Evolutionary conservation across 2,329 filamentous ascomycete species (phyloP).

Genomic region (Phialophora tarda): DNA sequence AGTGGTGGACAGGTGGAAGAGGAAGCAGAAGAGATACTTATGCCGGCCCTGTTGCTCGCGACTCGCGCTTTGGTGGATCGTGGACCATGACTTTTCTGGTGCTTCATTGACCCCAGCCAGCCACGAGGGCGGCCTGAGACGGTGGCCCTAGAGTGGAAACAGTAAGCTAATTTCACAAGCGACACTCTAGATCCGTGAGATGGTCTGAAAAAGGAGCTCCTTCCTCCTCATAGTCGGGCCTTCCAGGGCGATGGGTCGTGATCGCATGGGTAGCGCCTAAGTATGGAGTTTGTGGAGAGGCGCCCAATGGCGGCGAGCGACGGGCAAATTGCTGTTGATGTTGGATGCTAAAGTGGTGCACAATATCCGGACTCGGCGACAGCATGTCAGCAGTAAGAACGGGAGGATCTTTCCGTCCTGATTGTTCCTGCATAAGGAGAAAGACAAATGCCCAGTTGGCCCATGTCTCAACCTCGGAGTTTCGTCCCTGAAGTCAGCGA

Average conservation of each 20-base stretch:
- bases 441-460: background rate
- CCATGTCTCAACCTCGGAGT: background rate
- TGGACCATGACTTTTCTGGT: constrained; percentile 11
- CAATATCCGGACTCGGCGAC: background rate
- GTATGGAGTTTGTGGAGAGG: constrained; percentile 12
- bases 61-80: constrained; percentile 21
- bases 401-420: background rate
- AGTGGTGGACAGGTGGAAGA: constrained; percentile 12
- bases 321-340: constrained; percentile 15
- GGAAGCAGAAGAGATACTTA: constrained; percentile 30
- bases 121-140: constrained; percentile 32
- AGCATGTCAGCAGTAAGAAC: background rate
- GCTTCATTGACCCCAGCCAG: constrained; percentile 21
- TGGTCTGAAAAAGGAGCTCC: constrained; percentile 23
- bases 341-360: background rate
- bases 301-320: constrained; percentile 5
- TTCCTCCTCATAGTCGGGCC: constrained; percentile 1
- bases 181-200: constrained; percentile 15
- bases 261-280: constrained; percentile 10
- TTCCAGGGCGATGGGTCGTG: constrained; percentile 9
- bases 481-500: background rate
- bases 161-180: constrained; percentile 32
- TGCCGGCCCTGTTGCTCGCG: constrained; percentile 19
- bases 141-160: constrained; percentile 19
- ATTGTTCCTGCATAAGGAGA: background rate